phyloP scores from a whole-genome alignment of 345 rosid genomes.

The Litchi chinensis region DNA sequence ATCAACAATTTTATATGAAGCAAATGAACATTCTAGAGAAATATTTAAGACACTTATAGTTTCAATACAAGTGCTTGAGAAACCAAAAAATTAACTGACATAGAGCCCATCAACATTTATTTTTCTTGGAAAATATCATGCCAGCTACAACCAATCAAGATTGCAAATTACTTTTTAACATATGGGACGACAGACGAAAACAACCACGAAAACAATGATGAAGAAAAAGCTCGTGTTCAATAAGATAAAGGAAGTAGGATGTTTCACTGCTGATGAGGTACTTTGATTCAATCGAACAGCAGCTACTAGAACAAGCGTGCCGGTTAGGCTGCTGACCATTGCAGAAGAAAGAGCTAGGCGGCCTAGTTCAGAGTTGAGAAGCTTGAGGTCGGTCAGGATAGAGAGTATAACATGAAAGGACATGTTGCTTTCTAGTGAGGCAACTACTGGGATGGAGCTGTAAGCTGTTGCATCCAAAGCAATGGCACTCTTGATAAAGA shows the following conservation, averaged over 20 bases:
- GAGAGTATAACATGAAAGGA: conserved; percentile 42
- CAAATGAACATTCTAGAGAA: no score
- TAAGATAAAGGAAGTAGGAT: background rate
- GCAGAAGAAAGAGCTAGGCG: conserved; percentile 51
- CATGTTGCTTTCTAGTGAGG: conserved; percentile 29
- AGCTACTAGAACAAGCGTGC: conserved; percentile 24
- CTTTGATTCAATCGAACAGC: background rate
- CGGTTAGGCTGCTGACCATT: conserved; percentile 39
- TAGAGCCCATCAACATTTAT: no score
- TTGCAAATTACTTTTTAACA: no score
- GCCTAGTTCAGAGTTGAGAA: conserved; percentile 49
- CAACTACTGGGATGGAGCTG: conserved; percentile 10
- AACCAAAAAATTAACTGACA: no score
- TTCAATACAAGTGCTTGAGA: no score
- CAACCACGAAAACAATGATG: background rate
- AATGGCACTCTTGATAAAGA: conserved; percentile 11
- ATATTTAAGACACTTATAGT: no score
- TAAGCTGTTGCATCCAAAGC: background rate
- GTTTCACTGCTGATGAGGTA: no score
- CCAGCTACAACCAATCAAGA: no score
- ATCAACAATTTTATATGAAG: no score
- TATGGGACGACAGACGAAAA: conserved; percentile 33
- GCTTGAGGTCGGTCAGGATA: conserved; percentile 38
- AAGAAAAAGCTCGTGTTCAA: background rate
- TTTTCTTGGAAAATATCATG: no score